Base-by-base conservation (phyloP, 257 asterid species). In the Haberlea rhodopensis region DNA sequence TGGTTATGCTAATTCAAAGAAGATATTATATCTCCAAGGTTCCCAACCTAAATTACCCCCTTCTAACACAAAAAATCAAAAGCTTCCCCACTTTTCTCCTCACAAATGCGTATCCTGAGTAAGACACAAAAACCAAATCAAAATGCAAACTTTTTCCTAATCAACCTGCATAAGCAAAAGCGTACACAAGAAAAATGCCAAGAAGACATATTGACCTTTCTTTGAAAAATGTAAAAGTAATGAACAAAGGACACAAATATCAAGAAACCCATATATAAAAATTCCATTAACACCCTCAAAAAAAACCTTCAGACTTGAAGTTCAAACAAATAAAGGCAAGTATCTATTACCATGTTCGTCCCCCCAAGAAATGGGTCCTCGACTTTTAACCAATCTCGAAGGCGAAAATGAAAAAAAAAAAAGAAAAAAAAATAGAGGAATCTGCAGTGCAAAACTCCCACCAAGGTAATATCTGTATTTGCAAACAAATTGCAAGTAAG, bases 291-390 rank as follows among this genome's bases (percentile, higher is more conserved):
- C 21, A n/a, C n/a, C 53, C 55, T 16, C 26, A 53, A 75, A 69
- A 75, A 32, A 28, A 60, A 34, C 43, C 43, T 9, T 78, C 77
- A 83, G 83, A 86, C 81, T 79, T 54, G 76, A 71, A 78, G 76
- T 65, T 71, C 51, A 45, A 15, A 67, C 25, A 58, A 26, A 8
- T 64, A 62, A 62, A 60, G 23, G 45, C 5, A 8, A 20, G 73
- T 46, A 22, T 57, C 43, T 7, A 53, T 76, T 81, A 79, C 80
- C 81, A 51, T 51, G 49, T 68, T 52, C 69, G 53, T 53, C 73
- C 77, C 77, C 73, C 62, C 19, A 63, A 34, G 46, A 73, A 73
- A 67, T 45, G 81, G 80, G 77, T 54, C 73, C 55, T 48, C 71
- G 72, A 73, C 76, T 67, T 63, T 65, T 61, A 68, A 63, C 72